These are phyloP conservation scores for Apiospora marii DNA, from an alignment of 2,329 filamentous ascomycete genomes.

Conservation along the genomic window DNA sequence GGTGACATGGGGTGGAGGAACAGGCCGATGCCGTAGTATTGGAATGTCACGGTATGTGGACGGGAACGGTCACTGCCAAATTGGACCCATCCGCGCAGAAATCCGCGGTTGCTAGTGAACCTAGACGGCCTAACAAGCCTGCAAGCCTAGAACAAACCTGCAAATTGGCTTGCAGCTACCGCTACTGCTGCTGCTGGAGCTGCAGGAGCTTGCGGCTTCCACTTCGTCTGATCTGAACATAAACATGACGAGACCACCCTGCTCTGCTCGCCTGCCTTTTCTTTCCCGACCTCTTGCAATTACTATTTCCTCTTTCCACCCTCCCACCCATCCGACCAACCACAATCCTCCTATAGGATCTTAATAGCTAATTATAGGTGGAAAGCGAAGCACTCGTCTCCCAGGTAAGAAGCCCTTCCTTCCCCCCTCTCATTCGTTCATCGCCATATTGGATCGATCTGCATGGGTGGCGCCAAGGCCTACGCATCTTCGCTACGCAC, in stretches of 20 bases:
- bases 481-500: not conserved
- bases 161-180: not conserved
- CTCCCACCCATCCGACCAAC: not conserved
- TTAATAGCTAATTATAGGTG: slow-evolving; percentile 17
- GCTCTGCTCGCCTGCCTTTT: too few species aligned
- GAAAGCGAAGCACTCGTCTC: not conserved
- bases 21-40: not conserved
- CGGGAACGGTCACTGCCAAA: not conserved
- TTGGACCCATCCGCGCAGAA: slow-evolving; percentile 13
- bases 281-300: not conserved
- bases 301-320: slow-evolving; percentile 1
- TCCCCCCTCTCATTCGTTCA: not conserved
- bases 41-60: slow-evolving; percentile 6
- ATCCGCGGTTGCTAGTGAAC: not conserved
- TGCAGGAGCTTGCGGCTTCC: not conserved
- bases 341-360: slow-evolving; percentile 10
- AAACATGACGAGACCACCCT: slow-evolving; percentile 17
- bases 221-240: slow-evolving; percentile 10
- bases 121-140: slow-evolving; percentile 1
- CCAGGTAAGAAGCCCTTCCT: slow-evolving; percentile 6
- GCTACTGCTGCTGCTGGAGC: not conserved
- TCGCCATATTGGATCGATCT: not conserved
- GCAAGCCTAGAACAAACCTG: not conserved
- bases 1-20: not conserved
- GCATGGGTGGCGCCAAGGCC: slow-evolving; percentile 9